Evolutionary conservation across 1,139 yeast genomes (phyloP), one percentile per base, ranked within the genome.

Genomic region (Zygotorulaspora mrakii): DNA sequence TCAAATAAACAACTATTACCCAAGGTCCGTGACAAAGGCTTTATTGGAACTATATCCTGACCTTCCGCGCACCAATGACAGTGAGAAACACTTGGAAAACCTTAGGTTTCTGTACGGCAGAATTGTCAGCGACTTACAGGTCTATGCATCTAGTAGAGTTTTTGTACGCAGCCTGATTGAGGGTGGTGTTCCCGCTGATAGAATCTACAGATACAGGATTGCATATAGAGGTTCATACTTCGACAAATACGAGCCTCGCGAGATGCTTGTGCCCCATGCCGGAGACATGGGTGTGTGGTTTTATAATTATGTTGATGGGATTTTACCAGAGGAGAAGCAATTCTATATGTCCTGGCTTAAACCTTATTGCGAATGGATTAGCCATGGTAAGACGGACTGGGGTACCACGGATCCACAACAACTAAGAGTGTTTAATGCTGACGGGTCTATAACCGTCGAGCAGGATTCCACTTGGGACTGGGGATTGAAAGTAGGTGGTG

Each of bases 91-190:
- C 37, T 33, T 50, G 29, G 56, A 47, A 37, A 47, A 49, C 9
- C 32, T 62, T 25, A 46, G 53, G 28, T 42, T 9, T 53, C 58
- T 35, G 13, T 42, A 42, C 48, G 73, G 72, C 10, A 43, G 43
- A 4, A 66, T 68, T 11, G 60, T 66, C 35, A 59, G 65, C 24
- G 72, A 68, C 45, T 59, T 66, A 17, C 73, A 69, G 45, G 70
- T 68, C 5, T 65, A 67, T 38, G 62, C 65, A 3, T 62, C 71
- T 1, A 44, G 58, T 3, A 53, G 73, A 40, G 64, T 68, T 1
- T 58, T 64, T 29, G 43, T 68, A 5, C 50, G 59, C 20, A 51
- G 37, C 14, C 35, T 44, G 35, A 30, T 39, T 11, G 23, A 21
- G 11, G 37, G 36, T n/a, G 46, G 46, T 5, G 38, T 44, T 39